Percentiles rank a stretch among this genome's conserved stretches.
These are phyloP conservation scores for Ballota nigra DNA, from an alignment of 257 asterid genomes.

Conservation along the genomic window DNA sequence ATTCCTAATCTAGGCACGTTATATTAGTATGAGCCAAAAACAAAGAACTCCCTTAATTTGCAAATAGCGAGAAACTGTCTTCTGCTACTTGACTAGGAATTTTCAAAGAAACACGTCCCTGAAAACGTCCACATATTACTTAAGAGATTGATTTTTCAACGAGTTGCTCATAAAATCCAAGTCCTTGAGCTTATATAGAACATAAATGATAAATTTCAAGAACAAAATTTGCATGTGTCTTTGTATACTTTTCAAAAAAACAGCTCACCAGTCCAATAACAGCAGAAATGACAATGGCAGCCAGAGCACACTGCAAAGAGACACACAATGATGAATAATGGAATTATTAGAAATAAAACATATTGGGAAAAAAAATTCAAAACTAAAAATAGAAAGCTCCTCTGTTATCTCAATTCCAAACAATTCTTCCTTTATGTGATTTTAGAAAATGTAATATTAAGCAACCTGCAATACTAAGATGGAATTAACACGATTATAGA, in stretches of 20 bases:
- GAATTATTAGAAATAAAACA: slow-evolving; percentile 13
- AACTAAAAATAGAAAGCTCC: slow-evolving; percentile 14
- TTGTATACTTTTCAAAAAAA: neutral
- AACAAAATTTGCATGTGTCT: neutral
- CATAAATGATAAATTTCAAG: neutral
- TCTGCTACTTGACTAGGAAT: no score
- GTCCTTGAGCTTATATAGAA: slow-evolving; percentile 12
- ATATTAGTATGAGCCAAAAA: no score
- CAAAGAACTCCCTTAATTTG: no score
- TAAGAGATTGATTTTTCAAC: neutral
- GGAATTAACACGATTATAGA: slow-evolving; percentile 4
- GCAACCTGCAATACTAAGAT: slow-evolving; percentile 10
- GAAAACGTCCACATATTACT: neutral
- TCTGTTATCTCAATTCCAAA: slow-evolving; percentile 15
- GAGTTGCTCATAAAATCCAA: slow-evolving; percentile 2
- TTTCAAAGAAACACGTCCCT: neutral
- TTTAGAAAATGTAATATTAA: neutral
- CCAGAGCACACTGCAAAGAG: slow-evolving; percentile 76
- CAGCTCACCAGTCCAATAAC: slow-evolving; percentile 92
- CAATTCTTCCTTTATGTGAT: neutral
- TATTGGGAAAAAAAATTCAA: neutral
- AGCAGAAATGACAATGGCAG: slow-evolving; percentile 97
- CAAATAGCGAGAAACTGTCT: no score
- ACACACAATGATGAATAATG: slow-evolving; percentile 17
- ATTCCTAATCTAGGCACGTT: neutral